Base-by-base conservation (phyloP, 2,329 filamentous ascomycete genomes). In the Basipetospora chlamydospora region DNA sequence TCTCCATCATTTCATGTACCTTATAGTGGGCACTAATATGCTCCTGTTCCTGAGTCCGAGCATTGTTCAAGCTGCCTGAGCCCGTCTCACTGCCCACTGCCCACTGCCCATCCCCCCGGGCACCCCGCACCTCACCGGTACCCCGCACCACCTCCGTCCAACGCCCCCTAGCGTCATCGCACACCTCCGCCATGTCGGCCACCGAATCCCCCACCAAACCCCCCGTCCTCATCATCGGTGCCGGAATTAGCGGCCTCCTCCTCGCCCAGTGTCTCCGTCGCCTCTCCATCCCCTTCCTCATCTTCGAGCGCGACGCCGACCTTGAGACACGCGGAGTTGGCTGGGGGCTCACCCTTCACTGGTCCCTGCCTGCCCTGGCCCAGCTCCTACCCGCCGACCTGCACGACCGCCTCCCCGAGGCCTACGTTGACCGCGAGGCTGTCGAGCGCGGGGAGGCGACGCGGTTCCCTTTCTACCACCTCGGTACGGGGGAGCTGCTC, bases 311-410 rank as follows among this genome's bases (percentile, higher is more conserved):
- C n/a, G 63, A 70, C 43, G 39, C 47, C 5, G 59, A 65, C 28
- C 55, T 67, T 28, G 56, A 51, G 39, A 59, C 59, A 20, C 66
- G 63, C 22, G 66, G 55, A 15, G 56, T 61, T 4, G 73, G 74
- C 42, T 79, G 73, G 76, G 75, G 72, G 3, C 55, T 79, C 39
- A 77, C 73, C 0, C 56, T 79, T 39, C 70, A 77, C 47, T 79
- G 73, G 73, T 70, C 67, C 4, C 58, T 77, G 8, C 58, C 65
- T 0, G 60, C 59, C 2, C 55, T 78, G 28, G 58, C 64, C 30
- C 48, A 57, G 6, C 56, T 77, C 16, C 54, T 78, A 20, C 66
- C 71, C 0, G 47, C 58, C 0, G 52, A 63, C 10, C 50, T 74
- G 6, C 48, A 62, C 3, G 46, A 48, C 2, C 58, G 59, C 1